A percentile compares a stretch with the other conserved stretches of the same genome.
Evolutionary conservation across 169 alveolate genomes (phyloP).

Genomic region (Plasmodium inui): DNA sequence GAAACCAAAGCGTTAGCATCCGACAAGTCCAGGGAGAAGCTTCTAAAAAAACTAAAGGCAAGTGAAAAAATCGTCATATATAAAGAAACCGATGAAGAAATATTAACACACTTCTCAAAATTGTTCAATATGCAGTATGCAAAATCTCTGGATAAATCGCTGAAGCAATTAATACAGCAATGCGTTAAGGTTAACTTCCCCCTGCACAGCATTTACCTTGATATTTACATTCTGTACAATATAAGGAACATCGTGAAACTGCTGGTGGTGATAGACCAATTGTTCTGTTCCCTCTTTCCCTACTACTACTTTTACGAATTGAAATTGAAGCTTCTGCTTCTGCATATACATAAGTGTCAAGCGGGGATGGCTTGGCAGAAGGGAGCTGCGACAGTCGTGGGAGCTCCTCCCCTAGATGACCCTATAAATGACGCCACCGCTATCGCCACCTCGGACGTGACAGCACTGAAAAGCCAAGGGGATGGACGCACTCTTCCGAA

Average conservation of each 20-base stretch:
- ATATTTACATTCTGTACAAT: constrained; percentile 49
- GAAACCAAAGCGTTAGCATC: background rate
- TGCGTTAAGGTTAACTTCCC: constrained; percentile 17
- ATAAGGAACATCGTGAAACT: constrained; percentile 32
- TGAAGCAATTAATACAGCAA: constrained; percentile 28
- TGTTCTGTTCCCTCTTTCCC: constrained; percentile 25
- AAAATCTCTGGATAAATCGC: constrained; percentile 1
- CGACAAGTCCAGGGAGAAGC: background rate
- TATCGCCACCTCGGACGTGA: background rate
- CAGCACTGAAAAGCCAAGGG: background rate
- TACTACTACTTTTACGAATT: constrained; percentile 64
- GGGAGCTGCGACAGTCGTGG: background rate
- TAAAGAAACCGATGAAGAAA: constrained; percentile 62
- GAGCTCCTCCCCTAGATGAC: background rate
- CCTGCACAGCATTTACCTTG: constrained; percentile 62
- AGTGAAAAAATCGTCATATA: constrained; percentile 19
- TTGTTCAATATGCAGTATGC: constrained; percentile 12
- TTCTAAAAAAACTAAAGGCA: background rate
- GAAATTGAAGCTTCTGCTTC: constrained; percentile 40
- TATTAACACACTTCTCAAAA: background rate
- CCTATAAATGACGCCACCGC: background rate
- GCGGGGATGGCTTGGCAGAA: background rate
- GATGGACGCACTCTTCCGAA: background rate
- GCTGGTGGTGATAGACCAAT: constrained; percentile 43
- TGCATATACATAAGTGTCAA: constrained; percentile 10